Base-by-base conservation (phyloP, 2,329 filamentous ascomycete species). In the Fonsecaea nubica region DNA sequence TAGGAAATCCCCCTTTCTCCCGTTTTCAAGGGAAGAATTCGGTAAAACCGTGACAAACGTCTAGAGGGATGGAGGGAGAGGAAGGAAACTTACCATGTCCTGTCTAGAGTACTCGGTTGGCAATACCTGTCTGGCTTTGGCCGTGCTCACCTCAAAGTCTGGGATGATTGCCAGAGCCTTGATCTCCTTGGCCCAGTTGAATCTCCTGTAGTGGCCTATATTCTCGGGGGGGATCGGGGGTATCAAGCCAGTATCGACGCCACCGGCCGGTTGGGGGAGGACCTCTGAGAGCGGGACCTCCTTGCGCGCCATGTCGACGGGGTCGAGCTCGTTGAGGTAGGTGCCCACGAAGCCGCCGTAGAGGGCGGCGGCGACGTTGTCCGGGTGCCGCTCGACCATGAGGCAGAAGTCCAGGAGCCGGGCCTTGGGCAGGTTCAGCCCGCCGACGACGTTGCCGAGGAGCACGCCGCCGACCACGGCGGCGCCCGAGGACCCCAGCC, bases 261-360 rank as follows among this genome's bases (percentile, higher is more conserved):
- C 95, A 69, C 95, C 95, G 8, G 93, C 93, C 0, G 93, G 93
- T 55, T 92, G 87, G 1, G 94, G 94, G 15, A 98, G 85, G 40
- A 98, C 95, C 80, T 99, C 95, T 72, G 91, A 93, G 36, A 97
- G 86, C 4, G 95, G 95, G 65, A 99, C 97, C 80, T 98, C 95
- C 72, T 90, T 93, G 69, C 95, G 87, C 68, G 92, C 92, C 67
- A 93, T 90, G 75, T 98, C 94, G 78, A 93, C 92, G 3, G 93
- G 91, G 72, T 91, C 89, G 71, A 98, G 85, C 67, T 96, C 94
- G 81, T 96, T 96, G 67, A 98, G 86, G 77, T 98, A 98, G 18
- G 94, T 97, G 67, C 95, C 95, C 32, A 99, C 93, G 73, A 99
- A 98, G 36, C 95, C 95, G 72, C 95, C 95, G 75, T 96, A 98